A percentile compares a stretch with the other conserved stretches of the same genome.
Conservation (phyloP, 345 rosid species). For the Bruguiera gymnorhiza region DNA sequence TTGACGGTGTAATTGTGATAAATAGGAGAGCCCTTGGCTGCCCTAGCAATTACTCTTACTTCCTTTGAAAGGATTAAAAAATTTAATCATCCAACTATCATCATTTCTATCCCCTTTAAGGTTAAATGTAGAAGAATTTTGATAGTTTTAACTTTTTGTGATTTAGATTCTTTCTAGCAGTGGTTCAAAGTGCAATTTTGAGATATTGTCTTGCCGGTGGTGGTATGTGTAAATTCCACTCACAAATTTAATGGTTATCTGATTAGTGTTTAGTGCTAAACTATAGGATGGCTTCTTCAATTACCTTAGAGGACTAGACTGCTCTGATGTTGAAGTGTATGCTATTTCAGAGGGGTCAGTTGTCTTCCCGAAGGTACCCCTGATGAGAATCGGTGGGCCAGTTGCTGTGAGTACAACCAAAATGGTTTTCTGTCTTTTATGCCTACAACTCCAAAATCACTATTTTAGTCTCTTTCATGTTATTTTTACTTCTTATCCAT, state of each 20-base stretch:
- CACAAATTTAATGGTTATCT: conserved; percentile 17
- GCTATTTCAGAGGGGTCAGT: conserved; percentile 84
- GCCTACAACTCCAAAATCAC: too few species aligned
- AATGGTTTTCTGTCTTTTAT: background rate
- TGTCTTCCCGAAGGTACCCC: conserved; percentile 92
- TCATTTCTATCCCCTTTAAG: too few species aligned
- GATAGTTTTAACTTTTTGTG: background rate
- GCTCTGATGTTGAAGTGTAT: conserved; percentile 87
- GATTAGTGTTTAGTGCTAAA: conserved; percentile 7
- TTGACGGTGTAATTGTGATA: background rate
- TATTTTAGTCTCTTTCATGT: too few species aligned
- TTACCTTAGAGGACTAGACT: conserved; percentile 78
- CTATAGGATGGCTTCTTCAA: conserved; percentile 71
- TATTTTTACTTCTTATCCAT: too few species aligned
- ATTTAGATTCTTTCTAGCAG: background rate
- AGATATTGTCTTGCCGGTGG: background rate
- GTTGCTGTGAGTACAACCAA: conserved; percentile 66
- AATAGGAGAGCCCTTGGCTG: background rate
- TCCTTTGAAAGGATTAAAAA: too few species aligned
- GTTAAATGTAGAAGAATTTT: too few species aligned
- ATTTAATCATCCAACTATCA: too few species aligned
- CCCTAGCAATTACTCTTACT: too few species aligned
- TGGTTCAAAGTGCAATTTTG: too few species aligned
- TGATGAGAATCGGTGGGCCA: conserved; percentile 89
- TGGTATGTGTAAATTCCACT: background rate